Evolutionary conservation across 1,139 yeast species (phyloP).

Genomic region (Hyphopichia fennica): DNA sequence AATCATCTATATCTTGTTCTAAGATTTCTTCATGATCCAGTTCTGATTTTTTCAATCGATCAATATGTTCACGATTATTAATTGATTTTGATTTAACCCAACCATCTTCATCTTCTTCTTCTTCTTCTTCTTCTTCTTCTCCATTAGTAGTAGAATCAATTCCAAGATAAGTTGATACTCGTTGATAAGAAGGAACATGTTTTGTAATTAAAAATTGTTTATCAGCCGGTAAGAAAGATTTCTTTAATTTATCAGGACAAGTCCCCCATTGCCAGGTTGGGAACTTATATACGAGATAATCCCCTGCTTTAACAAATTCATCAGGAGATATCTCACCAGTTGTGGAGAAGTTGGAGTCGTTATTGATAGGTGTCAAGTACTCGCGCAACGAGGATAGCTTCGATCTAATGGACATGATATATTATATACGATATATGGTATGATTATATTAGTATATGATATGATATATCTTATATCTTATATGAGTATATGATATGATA

Average conservation of each 20-base stretch:
- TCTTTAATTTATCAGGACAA: constrained; percentile 58
- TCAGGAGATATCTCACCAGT: constrained; percentile 95
- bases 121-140: constrained; percentile 26
- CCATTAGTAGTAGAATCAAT: constrained; percentile 29
- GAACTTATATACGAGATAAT: constrained; percentile 81
- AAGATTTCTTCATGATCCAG: neutral
- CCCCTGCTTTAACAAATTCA: constrained; percentile 92
- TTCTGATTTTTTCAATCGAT: constrained; percentile 17
- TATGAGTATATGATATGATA: no score
- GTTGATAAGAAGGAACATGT: constrained; percentile 81
- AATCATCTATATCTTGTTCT: constrained; percentile 37
- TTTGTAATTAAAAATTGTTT: constrained; percentile 85
- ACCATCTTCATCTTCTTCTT: constrained; percentile 50
- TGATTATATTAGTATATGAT: no score
- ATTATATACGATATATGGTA: no score
- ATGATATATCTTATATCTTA: no score
- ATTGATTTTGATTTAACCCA: constrained; percentile 46
- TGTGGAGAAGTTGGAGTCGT: constrained; percentile 73
- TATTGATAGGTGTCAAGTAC: constrained; percentile 86
- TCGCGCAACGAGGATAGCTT: constrained; percentile 84
- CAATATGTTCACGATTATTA: constrained; percentile 4
- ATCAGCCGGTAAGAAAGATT: constrained; percentile 78
- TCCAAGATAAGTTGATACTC: constrained; percentile 65
- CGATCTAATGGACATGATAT: constrained; percentile 56
- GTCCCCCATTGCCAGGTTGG: constrained; percentile 97